Evolutionary conservation across 2,329 filamentous ascomycete genomes (phyloP).

Genomic region (Lithohypha guttulata): DNA sequence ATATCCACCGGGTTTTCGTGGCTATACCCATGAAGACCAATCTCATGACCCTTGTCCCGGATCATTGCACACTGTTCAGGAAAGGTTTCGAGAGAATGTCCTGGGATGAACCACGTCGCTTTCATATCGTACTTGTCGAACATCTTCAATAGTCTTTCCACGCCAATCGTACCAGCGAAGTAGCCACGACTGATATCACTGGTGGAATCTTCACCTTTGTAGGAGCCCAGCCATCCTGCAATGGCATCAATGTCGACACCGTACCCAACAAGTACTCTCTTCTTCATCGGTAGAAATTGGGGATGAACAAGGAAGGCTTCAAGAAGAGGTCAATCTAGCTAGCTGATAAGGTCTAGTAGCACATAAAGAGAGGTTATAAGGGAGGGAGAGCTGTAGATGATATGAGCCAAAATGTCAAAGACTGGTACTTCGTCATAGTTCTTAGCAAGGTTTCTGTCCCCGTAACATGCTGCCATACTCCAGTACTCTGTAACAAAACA

Average conservation of each 20-base stretch:
- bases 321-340: no score
- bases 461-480: no score
- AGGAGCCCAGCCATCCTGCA: slow-evolving; percentile 64
- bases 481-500: no score
- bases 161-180: slow-evolving; percentile 59
- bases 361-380: no score
- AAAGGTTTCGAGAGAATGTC: slow-evolving; percentile 55
- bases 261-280: slow-evolving; percentile 48
- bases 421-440: no score
- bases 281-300: slow-evolving; percentile 34
- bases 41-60: slow-evolving; percentile 54
- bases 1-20: slow-evolving; percentile 65
- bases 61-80: slow-evolving; percentile 54
- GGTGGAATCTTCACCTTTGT: slow-evolving; percentile 61
- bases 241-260: slow-evolving; percentile 69
- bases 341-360: no score
- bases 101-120: slow-evolving; percentile 55
- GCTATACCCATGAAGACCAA: slow-evolving; percentile 50
- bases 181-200: slow-evolving; percentile 61
- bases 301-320: background rate
- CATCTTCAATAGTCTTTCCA: slow-evolving; percentile 55
- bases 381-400: no score
- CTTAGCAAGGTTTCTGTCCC: no score
- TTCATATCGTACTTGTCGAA: slow-evolving; percentile 64
- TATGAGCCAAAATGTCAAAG: no score